These are phyloP conservation scores for Rhododendron vialii DNA, from an alignment of 148 eudicot species.

Conservation along the genomic window DNA sequence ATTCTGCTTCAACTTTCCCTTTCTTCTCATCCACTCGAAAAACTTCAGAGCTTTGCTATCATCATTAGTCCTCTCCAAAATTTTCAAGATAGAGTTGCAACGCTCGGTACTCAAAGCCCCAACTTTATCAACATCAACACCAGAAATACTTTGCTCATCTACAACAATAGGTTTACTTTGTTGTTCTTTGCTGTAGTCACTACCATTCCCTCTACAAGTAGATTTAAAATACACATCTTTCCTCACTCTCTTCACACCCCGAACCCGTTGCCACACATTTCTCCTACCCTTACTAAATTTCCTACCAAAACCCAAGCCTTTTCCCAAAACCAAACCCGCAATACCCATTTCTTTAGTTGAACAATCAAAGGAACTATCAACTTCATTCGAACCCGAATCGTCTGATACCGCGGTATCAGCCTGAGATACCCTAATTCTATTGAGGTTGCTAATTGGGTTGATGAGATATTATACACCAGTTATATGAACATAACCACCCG, in stretches of 20 bases:
- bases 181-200: not conserved
- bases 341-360: conserved; percentile 13
- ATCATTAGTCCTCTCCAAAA: conserved; percentile 37
- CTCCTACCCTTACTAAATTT: conserved; percentile 20
- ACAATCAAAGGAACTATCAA: conserved; percentile 10
- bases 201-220: conserved; percentile 3
- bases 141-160: not conserved
- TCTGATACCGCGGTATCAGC: conserved; percentile 37
- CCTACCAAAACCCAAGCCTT: conserved; percentile 11
- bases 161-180: conserved; percentile 13
- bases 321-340: conserved; percentile 16
- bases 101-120: conserved; percentile 32
- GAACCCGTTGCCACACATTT: conserved; percentile 39
- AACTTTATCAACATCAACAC: conserved; percentile 29
- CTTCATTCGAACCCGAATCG: conserved; percentile 19
- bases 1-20: not conserved
- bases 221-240: conserved; percentile 20
- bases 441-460: conserved; percentile 23
- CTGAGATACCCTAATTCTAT: conserved; percentile 36
- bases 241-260: conserved; percentile 19
- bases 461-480: conserved; percentile 26
- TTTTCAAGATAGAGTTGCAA: conserved; percentile 58
- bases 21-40: conserved; percentile 58
- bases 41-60: not conserved
- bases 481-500: conserved; percentile 21